These are phyloP conservation scores for Rhododendron ferrugineum DNA, from an alignment of 148 eudicot genomes.

Conservation along the genomic window DNA sequence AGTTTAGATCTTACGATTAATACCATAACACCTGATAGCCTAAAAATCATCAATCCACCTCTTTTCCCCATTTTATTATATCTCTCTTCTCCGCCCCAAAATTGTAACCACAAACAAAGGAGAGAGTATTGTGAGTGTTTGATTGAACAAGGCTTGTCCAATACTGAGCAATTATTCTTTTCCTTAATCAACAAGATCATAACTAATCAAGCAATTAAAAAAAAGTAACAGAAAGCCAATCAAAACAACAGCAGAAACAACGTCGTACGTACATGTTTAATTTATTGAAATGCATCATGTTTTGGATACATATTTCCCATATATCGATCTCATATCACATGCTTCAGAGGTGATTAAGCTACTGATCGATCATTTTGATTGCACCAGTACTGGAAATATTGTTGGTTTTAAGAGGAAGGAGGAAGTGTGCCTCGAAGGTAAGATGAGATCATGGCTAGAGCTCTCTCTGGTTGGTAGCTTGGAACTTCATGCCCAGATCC, in stretches of 20 bases:
- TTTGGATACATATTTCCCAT: not conserved
- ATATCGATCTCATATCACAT: not conserved
- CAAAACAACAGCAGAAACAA: not conserved
- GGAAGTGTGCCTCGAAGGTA: constrained; percentile 18
- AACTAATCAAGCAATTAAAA: not conserved
- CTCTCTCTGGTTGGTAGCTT: constrained; percentile 27
- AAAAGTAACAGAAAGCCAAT: not conserved
- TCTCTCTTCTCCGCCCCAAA: no score
- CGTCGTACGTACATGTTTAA: not conserved
- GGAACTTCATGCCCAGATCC: constrained; percentile 25
- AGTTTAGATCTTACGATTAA: no score
- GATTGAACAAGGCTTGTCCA: no score
- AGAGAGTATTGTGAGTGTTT: no score
- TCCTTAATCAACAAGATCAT: no score
- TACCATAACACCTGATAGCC: no score
- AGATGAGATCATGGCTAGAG: constrained; percentile 14
- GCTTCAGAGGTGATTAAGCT: not conserved
- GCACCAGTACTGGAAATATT: not conserved
- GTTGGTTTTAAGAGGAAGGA: not conserved
- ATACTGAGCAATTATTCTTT: no score
- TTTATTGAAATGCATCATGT: not conserved
- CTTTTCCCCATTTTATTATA: no score
- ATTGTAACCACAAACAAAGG: no score
- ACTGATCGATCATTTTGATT: not conserved
- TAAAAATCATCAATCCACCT: no score